These are phyloP conservation scores for Ophiostoma montium DNA, from an alignment of 2,329 filamentous ascomycete species.

Conservation along the genomic window DNA sequence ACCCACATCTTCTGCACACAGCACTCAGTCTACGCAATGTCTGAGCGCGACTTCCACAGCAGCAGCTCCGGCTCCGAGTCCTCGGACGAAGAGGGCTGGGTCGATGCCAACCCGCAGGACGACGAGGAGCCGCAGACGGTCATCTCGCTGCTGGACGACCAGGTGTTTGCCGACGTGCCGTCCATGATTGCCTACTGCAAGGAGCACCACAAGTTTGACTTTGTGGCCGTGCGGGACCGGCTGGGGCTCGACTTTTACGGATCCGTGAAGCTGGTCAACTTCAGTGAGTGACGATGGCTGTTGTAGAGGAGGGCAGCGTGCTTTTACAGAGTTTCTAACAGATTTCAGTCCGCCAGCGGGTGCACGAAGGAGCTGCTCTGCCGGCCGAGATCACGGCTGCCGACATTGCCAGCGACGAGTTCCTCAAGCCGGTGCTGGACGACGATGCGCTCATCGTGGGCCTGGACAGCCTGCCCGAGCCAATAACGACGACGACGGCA, in stretches of 20 bases:
- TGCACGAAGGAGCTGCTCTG: slow-evolving; percentile 29
- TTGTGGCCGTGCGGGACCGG: slow-evolving; percentile 42
- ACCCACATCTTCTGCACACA: background rate
- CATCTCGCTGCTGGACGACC: slow-evolving; percentile 53
- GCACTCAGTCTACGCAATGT: slow-evolving; percentile 4
- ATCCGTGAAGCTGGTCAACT: slow-evolving; percentile 63
- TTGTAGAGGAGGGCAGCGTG: background rate
- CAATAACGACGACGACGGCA: background rate
- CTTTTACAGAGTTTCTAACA: background rate
- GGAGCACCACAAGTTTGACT: slow-evolving; percentile 51
- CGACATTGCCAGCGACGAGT: slow-evolving; percentile 63
- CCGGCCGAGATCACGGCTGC: slow-evolving; percentile 45
- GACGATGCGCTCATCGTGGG: slow-evolving; percentile 83
- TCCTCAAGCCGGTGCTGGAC: slow-evolving; percentile 69
- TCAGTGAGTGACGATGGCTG: slow-evolving; percentile 24
- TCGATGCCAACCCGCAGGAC: slow-evolving; percentile 29
- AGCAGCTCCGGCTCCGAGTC: slow-evolving; percentile 23
- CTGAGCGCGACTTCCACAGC: slow-evolving; percentile 10
- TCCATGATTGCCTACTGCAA: slow-evolving; percentile 58
- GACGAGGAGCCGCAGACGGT: slow-evolving; percentile 48
- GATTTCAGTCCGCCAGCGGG: slow-evolving; percentile 30
- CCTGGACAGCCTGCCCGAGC: slow-evolving; percentile 59
- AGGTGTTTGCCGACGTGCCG: slow-evolving; percentile 47
- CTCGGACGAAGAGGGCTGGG: slow-evolving; percentile 23
- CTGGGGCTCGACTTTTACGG: slow-evolving; percentile 58